Evolutionary conservation across 73 alveolate genomes (phyloP).

Genomic region (Symbiodinium natans): DNA sequence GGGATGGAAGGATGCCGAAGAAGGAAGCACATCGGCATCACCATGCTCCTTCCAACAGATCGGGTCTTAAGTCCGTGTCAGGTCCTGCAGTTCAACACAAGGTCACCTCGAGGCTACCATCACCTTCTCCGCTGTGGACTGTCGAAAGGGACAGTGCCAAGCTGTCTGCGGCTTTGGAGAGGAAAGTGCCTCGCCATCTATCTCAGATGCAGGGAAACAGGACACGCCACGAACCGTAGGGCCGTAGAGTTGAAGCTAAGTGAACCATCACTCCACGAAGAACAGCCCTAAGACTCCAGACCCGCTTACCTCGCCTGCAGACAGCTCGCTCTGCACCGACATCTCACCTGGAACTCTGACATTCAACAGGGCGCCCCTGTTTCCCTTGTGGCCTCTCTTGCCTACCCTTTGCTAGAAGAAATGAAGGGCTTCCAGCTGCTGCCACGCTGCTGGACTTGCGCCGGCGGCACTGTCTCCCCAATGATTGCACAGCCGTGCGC

Average conservation of each 20-base stretch:
- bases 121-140: slow-evolving; percentile 21
- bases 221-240: no score
- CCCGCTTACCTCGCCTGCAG: slow-evolving; percentile 35
- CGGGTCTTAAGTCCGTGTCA: no score
- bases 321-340: slow-evolving; percentile 20
- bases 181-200: slow-evolving; percentile 78
- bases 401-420: not conserved
- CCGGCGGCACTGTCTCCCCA: not conserved
- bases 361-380: not conserved
- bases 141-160: slow-evolving; percentile 57
- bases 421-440: not conserved
- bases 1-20: no score
- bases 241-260: no score
- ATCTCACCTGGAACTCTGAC: not conserved
- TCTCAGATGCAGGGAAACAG: no score
- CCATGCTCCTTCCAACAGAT: no score
- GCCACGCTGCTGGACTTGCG: not conserved
- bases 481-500: not conserved
- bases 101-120: no score
- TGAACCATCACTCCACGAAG: no score
- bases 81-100: no score
- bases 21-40: no score
- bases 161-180: slow-evolving; percentile 67
- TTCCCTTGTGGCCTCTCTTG: not conserved
- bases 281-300: no score